phyloP scores from a whole-genome alignment of 164 flowering plant genomes.

The Sedum album region DNA sequence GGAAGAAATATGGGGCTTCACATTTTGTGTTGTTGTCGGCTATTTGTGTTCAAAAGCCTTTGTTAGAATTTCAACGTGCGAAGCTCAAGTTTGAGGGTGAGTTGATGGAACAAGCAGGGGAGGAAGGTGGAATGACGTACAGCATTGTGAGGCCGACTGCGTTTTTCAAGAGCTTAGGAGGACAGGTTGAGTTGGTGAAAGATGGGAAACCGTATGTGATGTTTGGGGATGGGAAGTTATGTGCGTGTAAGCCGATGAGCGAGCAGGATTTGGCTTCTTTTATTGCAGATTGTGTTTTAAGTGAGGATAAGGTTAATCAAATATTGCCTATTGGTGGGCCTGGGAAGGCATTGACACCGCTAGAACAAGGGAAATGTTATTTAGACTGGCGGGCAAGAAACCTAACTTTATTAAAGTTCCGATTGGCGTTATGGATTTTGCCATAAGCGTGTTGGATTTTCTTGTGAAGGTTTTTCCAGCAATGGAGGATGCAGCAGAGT shows the following conservation, averaged over 20 bases:
- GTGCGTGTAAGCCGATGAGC: constrained; percentile 93
- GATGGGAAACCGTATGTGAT: constrained; percentile 94
- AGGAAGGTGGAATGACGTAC: constrained; percentile 45
- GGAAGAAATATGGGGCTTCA: constrained; percentile 54
- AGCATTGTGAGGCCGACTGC: constrained; percentile 97
- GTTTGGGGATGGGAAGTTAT: constrained; percentile 91
- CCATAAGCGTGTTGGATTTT: constrained; percentile 70
- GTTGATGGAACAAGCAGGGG: constrained; percentile 44
- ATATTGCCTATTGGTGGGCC: constrained; percentile 89
- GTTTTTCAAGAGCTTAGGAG: constrained; percentile 88
- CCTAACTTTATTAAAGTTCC: constrained; percentile 92
- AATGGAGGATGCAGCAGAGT: constrained; percentile 86
- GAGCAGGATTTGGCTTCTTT: constrained; percentile 85
- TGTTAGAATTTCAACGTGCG: constrained; percentile 84
- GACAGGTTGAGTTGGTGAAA: constrained; percentile 89
- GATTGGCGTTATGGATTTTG: constrained; percentile 82
- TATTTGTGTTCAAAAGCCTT: constrained; percentile 87
- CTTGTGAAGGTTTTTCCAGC: constrained; percentile 66
- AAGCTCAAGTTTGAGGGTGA: constrained; percentile 86
- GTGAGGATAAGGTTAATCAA: constrained; percentile 54
- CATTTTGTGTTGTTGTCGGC: constrained; percentile 93
- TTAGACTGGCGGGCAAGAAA: constrained; percentile 58
- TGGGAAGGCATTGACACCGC: constrained; percentile 80
- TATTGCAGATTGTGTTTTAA: constrained; percentile 69
- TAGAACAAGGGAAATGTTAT: constrained; percentile 92